Evolutionary conservation across 2,329 filamentous ascomycete species (phyloP), one percentile per base, ranked within the genome.

Genomic region (Aureobasidium sp.): DNA sequence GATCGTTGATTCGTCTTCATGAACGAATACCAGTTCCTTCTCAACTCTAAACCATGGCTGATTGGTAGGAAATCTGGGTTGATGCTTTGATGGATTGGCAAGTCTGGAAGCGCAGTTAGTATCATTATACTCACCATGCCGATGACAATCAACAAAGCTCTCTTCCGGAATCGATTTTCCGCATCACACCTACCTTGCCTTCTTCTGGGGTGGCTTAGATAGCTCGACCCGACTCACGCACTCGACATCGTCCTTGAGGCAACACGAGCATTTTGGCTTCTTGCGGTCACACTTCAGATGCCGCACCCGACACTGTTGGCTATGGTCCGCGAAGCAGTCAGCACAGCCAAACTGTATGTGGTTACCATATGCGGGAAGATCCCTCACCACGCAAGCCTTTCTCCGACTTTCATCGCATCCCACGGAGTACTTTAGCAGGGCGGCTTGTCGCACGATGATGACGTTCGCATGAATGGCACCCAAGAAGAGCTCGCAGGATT

Each of bases 251-350:
- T 48, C 44, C 8, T 58, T 58, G 42, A n/a, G 19, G 29, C 54
- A 58, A 8, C 54, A 42, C 14, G 54, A 35, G n/a, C 54, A 58
- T 14, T 17, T 58, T 11, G 54, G 54, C 24, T 37, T 58, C 29
- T 48, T 58, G 35, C 54, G 54, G 27, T 58, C 54, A 40, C 54
- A 47, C 11, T 44, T 56, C 52, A 56, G 14, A 56, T 56, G 52
- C 39, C 52, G 52, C 11, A n/a, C 11, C 17, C 52, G 52, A 24
- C 52, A 56, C 39, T 44, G 37, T 31, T 56, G 39, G 22, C 52
- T 56, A 15, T 24, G 5, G 8, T 49, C 2, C 22, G 4, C 31
- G 17, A 17, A 37, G 31, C 48, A 24, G 19, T 50, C 12, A 50
- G 48, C 19, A 22, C 48, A 12, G 29, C 5, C 31, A 4, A 12